Conservation (phyloP, 805 yeast species). For the Wickerhamomyces kurtzmanii region DNA sequence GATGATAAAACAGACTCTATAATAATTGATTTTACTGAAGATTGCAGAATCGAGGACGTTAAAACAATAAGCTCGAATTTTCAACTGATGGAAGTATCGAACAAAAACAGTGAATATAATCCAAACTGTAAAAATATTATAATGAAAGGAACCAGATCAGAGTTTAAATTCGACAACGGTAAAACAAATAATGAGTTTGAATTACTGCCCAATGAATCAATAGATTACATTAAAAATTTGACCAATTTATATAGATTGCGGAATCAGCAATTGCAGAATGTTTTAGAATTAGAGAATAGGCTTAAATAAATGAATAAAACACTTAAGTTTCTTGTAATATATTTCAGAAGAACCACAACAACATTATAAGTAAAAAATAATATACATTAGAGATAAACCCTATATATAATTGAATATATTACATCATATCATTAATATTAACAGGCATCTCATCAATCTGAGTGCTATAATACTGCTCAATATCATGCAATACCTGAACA, state of each 20-base stretch:
- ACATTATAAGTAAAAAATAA: not conserved
- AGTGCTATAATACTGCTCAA: conserved; percentile 65
- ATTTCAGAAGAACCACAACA: not conserved
- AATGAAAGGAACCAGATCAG: conserved; percentile 13
- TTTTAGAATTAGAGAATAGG: not conserved
- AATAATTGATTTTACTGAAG: conserved; percentile 12
- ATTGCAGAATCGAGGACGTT: conserved; percentile 6
- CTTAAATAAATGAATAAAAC: too few relatives aligned
- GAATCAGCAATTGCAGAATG: conserved; percentile 9
- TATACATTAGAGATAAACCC: conserved; percentile 1
- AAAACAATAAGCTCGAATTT: conserved; percentile 9
- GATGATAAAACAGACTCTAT: conserved; percentile 13
- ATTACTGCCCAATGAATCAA: conserved; percentile 4
- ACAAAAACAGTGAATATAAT: too few relatives aligned
- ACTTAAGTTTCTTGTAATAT: not conserved
- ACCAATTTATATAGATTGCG: conserved; percentile 10
- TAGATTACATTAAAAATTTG: conserved; percentile 9
- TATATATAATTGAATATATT: conserved; percentile 1
- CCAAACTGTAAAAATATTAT: conserved; percentile 14
- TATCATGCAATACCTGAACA: conserved; percentile 59
- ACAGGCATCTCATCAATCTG: conserved; percentile 75
- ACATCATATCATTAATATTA: conserved; percentile 42
- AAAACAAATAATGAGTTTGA: conserved; percentile 1
- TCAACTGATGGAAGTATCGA: conserved; percentile 9
- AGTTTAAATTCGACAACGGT: conserved; percentile 1